Conservation (phyloP, 306 rosid genomes). For the Acacia confusa region DNA sequence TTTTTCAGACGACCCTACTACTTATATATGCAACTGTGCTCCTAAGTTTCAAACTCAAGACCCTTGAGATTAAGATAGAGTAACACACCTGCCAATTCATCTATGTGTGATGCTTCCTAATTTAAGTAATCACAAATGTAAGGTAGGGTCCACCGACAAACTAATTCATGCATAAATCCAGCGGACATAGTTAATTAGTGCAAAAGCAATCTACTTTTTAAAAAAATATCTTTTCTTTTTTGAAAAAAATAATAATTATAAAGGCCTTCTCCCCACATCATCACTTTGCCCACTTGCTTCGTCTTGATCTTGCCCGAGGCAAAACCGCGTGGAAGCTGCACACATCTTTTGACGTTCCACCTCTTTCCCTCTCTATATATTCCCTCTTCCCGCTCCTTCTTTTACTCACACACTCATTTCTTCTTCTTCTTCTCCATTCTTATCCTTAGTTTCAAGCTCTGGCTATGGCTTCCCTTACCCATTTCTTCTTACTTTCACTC, state of each 20-base stretch:
- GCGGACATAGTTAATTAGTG: too few relatives aligned
- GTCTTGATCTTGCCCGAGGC: background rate
- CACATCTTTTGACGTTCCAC: background rate
- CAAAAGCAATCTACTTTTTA: too few relatives aligned
- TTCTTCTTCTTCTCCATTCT: background rate
- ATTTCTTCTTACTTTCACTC: slow-evolving; percentile 18
- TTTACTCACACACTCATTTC: background rate
- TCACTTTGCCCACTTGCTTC: background rate
- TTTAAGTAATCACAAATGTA: too few relatives aligned
- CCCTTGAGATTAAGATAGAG: too few relatives aligned
- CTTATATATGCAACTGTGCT: too few relatives aligned
- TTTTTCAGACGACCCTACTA: too few relatives aligned
- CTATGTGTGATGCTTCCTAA: too few relatives aligned
- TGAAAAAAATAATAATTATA: too few relatives aligned
- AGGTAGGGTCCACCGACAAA: background rate
- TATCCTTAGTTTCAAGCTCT: background rate
- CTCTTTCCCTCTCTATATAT: background rate
- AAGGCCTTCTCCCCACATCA: background rate
- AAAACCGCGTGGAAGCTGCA: background rate
- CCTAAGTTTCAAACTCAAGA: fast-evolving
- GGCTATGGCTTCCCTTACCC: slow-evolving; percentile 36
- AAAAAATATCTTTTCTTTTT: too few relatives aligned
- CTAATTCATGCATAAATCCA: too few relatives aligned
- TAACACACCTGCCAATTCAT: too few relatives aligned
- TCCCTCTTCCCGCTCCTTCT: background rate